Evolutionary conservation across 768 basidiomycete species (phyloP), one percentile per base, ranked within the genome.

Genomic region (Podaxis carcinomalis): DNA sequence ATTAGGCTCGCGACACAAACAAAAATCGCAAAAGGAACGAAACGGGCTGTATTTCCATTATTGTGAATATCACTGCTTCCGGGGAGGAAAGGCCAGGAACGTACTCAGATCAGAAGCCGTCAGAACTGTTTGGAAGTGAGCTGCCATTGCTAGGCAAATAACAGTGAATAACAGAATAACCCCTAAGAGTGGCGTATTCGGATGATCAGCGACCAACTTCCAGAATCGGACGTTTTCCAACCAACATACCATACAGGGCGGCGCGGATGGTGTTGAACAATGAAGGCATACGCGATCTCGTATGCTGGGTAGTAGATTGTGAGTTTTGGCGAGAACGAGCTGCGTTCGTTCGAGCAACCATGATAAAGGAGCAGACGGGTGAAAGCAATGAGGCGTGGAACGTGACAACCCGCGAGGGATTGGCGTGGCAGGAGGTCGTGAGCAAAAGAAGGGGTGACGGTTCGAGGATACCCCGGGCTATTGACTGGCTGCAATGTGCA

Each of bases 1-100:
- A 90, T 72, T 69, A 92, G 69, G 68, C 88, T 90, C 39, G 82
- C 83, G 44, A 80, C 80, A 68, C 86, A 89, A 47, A 92, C 89
- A 66, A 93, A 93, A 69, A 93, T 82, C 56, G 92, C 87, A 69
- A 92, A 90, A 16, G 92, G 92, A 40, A 93, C 86, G 70, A 93
- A 93, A 76, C 87, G 90, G 75, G 92, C 92, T 93, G 67, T 6
- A 57, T 32, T 49, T 32, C n/a, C 27, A 46, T 27, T 23, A 25
- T 42, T n/a, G 51, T 65, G 42, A 62, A 50, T 61, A 57, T 59
- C 49, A 58, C 35, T 32, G 39, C 53, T 56, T 53, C 65, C 35
- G 60, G 46, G 23, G 52, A 36, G 13, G 54, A 55, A 5, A n/a
- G 28, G 19, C 50, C 42, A 2, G 61, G 39, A 61, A 69, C 88